A percentile compares a stretch with the other conserved stretches of the same genome.
Evolutionary conservation across 2,329 filamentous ascomycete species (phyloP).

Genomic region (Colletotrichum coccodes): DNA sequence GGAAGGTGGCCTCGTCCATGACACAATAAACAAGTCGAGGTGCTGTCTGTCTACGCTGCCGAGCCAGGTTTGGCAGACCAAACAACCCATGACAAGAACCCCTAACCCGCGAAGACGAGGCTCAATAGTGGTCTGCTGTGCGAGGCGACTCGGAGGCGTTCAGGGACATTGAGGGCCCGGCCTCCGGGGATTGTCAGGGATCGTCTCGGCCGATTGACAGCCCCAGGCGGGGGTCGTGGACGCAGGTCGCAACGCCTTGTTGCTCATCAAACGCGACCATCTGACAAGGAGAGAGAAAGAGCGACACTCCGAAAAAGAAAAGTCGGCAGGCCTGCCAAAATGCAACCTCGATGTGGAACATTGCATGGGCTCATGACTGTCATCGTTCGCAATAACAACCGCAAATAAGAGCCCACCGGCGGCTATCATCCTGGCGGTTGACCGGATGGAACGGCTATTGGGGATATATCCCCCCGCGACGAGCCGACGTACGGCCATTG

Average conservation of each 20-base stretch:
- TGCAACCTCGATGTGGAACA: not conserved
- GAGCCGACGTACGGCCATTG: not conserved
- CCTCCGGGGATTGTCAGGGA: not conserved
- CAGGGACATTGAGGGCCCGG: not conserved
- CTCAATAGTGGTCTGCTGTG: slow-evolving; percentile 1
- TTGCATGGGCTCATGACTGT: not conserved
- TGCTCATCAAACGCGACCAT: slow-evolving; percentile 13
- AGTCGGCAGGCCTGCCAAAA: not conserved
- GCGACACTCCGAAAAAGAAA: not conserved
- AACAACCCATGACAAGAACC: not conserved
- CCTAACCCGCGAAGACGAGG: slow-evolving; percentile 4
- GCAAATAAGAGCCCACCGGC: slow-evolving; percentile 1
- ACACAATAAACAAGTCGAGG: not conserved
- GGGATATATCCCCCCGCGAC: not conserved
- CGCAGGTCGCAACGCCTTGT: not conserved
- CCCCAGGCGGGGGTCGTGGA: not conserved
- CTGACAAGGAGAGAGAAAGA: not conserved
- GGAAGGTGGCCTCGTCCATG: not conserved
- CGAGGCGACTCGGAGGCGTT: slow-evolving; percentile 7
- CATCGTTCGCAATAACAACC: slow-evolving; percentile 4
- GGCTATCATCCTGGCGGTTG: slow-evolving; percentile 6
- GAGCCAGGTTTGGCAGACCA: not conserved
- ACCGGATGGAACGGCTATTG: not conserved
- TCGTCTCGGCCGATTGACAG: slow-evolving; percentile 26
- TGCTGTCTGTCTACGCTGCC: not conserved